These are phyloP conservation scores for Coniochaeta sp. DNA, from an alignment of 2,329 filamentous ascomycete genomes.

Conservation along the genomic window DNA sequence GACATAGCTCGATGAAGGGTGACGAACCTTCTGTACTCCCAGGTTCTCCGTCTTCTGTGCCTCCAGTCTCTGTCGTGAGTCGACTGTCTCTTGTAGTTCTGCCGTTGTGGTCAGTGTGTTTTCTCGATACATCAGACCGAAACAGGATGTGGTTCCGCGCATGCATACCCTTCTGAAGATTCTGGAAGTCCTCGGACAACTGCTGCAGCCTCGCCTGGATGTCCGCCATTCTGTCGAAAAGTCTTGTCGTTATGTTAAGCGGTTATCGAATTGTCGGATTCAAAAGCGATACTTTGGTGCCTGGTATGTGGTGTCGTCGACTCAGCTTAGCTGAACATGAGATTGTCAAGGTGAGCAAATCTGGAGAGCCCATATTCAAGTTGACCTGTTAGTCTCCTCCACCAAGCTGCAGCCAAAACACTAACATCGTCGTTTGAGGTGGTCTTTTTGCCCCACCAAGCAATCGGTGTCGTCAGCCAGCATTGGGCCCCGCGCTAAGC, in stretches of 20 bases:
- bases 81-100: conserved; percentile 75
- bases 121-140: too few relatives aligned
- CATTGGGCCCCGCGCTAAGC: neutral
- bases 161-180: conserved; percentile 80
- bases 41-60: conserved; percentile 91
- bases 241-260: too few relatives aligned
- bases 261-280: too few relatives aligned
- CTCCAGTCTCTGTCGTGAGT: conserved; percentile 83
- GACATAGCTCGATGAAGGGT: too few relatives aligned
- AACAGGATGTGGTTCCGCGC: too few relatives aligned
- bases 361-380: neutral
- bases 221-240: conserved; percentile 53
- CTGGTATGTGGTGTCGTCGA: too few relatives aligned
- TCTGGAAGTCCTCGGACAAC: conserved; percentile 81
- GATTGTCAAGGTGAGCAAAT: too few relatives aligned
- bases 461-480: conserved; percentile 1
- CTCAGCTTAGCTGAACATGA: too few relatives aligned
- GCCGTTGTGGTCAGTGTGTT: neutral
- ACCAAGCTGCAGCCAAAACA: neutral
- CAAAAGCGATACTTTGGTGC: too few relatives aligned
- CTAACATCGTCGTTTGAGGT: neutral
- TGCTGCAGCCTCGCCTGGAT: conserved; percentile 71
- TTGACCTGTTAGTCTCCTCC: neutral
- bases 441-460: neutral
- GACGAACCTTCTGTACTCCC: conserved; percentile 70